Base-by-base conservation (phyloP, 164 flowering plant genomes). In the Brasenia schreberi region DNA sequence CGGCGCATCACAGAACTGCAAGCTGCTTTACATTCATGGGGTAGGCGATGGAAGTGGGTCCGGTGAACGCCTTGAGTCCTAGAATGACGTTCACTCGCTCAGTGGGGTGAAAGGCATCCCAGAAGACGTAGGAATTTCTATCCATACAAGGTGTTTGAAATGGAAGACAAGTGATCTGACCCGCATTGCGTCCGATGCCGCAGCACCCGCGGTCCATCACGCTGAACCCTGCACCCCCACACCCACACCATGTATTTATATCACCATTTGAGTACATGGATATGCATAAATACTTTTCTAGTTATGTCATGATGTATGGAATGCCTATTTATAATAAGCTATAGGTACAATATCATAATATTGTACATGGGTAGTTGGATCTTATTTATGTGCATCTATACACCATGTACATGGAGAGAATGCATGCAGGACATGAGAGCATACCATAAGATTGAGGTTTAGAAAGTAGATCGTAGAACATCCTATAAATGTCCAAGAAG, bases 31-130 rank as follows among this genome's bases (percentile, higher is more conserved):
- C 82, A 76, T 87, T 92, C 69, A 86, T 73, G 23, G 97, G 97
- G 63, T 78, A 85, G 19, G 74, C 96, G 11, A 76, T 63, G 61
- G 71, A 69, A 0, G 12, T 27, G 42, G 73, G 78, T 0, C 97
- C 96, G 65, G 39, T 71, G 74, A 92, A 92, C 18, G 90, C 89
- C 61, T 66, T 82, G 68, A 76, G 78, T 2, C 79, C 97, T 76
- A 92, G 65, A 9, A 92, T 72, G 23, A 89, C 14, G 53, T 90
- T 93, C 43, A 86, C 96, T 0, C 83, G 83, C 61, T 76, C 96
- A 2, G 98, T 93, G 4, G 98, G 98, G 64, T 93, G 98, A 65
- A 88, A 93, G 5, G 98, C 97, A 68, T 93, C 98, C 98, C 98
- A 93, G 68, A 90, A 93, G 59, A 93, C 76, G 60, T 90, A 93